A percentile compares a stretch with the other conserved stretches of the same genome.
Conservation (phyloP, 2,329 filamentous ascomycete species). For the Colletotrichum scovillei region DNA sequence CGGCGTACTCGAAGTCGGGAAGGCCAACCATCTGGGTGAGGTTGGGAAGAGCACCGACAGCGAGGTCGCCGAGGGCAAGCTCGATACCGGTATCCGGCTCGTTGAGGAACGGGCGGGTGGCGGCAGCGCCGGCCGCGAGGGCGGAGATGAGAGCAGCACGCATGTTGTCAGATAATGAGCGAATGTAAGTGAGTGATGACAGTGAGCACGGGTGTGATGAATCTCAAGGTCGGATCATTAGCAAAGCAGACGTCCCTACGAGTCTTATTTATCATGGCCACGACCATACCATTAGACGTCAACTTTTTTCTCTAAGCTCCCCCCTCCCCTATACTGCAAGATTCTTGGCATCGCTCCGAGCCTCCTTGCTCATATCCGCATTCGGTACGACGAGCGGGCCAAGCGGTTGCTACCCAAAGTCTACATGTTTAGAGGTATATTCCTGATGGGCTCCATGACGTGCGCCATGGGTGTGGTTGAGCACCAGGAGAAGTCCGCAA, state of each 20-base stretch:
- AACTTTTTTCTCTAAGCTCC: not conserved
- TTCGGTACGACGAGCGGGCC: constrained; percentile 16
- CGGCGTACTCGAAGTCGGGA: constrained; percentile 65
- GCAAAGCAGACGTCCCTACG: constrained; percentile 9
- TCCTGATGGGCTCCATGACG: constrained; percentile 23
- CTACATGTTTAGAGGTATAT: not conserved
- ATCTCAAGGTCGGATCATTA: not conserved
- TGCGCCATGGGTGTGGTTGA: constrained; percentile 28
- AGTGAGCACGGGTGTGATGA: constrained; percentile 11
- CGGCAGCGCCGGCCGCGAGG: constrained; percentile 49
- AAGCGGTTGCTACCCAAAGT: not conserved
- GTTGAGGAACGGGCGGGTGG: constrained; percentile 56
- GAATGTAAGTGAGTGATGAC: constrained; percentile 21
- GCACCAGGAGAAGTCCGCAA: not conserved
- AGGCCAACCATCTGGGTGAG: constrained; percentile 59
- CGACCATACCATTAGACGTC: not conserved
- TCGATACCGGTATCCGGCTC: constrained; percentile 59
- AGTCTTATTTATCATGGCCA: constrained; percentile 24
- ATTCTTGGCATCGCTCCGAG: constrained; percentile 2
- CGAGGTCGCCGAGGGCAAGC: constrained; percentile 48
- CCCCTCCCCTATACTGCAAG: not conserved
- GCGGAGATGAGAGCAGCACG: constrained; percentile 42
- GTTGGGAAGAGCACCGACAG: constrained; percentile 51
- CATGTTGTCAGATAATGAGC: constrained; percentile 38
- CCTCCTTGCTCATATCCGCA: constrained; percentile 16